Conservation (phyloP, 1,139 yeast species). For the Groenewaldozyma auringiensis region DNA sequence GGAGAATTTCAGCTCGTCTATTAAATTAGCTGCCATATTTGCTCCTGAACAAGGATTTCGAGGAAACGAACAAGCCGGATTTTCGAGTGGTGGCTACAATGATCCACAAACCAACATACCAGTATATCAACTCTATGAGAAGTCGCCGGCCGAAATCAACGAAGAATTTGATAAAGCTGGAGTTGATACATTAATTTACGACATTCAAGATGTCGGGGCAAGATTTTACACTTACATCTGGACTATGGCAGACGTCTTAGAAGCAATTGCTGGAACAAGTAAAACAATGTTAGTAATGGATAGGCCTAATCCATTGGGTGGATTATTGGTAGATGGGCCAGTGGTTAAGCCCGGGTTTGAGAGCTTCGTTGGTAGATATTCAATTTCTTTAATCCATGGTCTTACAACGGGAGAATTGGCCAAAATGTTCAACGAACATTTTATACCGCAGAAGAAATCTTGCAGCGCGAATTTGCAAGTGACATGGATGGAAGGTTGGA, state of each 20-base stretch:
- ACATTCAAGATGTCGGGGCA: slow-evolving; percentile 14
- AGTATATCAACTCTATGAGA: slow-evolving; percentile 11
- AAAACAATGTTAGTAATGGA: slow-evolving; percentile 11
- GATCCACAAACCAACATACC: slow-evolving; percentile 10
- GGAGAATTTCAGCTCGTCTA: background rate
- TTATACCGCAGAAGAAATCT: slow-evolving; percentile 7
- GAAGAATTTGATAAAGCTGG: slow-evolving; percentile 11
- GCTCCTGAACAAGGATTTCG: slow-evolving; percentile 16
- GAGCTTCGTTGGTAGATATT: slow-evolving; percentile 14
- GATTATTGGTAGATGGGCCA: slow-evolving; percentile 12
- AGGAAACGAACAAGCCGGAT: slow-evolving; percentile 14
- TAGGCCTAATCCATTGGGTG: slow-evolving; percentile 14
- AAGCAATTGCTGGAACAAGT: slow-evolving; percentile 13
- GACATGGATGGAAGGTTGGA: slow-evolving; percentile 14
- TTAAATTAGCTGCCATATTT: slow-evolving; percentile 12
- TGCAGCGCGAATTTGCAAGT: slow-evolving; percentile 10
- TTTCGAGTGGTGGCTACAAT: slow-evolving; percentile 11
- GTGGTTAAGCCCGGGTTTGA: slow-evolving; percentile 9
- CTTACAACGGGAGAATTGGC: slow-evolving; percentile 14
- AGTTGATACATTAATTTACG: slow-evolving; percentile 11
- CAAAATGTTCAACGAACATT: slow-evolving; percentile 10
- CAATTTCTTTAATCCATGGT: slow-evolving; percentile 12
- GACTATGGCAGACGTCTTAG: slow-evolving; percentile 14
- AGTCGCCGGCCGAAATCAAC: slow-evolving; percentile 11
- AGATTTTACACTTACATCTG: slow-evolving; percentile 13